These are phyloP conservation scores for Tricholoma hemisulphureum DNA, from an alignment of 768 basidiomycete genomes.

Conservation along the genomic window DNA sequence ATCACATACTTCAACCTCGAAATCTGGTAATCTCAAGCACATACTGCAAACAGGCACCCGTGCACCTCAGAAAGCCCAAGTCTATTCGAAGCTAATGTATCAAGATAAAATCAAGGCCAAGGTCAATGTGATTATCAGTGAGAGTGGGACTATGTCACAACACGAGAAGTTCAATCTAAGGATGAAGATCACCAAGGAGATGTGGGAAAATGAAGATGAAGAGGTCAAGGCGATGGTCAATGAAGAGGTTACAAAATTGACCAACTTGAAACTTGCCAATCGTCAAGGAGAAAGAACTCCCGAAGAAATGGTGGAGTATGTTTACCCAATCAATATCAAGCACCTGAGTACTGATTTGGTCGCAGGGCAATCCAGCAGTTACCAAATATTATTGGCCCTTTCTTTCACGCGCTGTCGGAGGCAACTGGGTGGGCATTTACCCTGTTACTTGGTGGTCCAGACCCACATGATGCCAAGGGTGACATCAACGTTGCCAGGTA, in stretches of 20 bases:
- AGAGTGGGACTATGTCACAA: too few relatives aligned
- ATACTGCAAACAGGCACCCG: background rate
- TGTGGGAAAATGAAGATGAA: constrained; percentile 6
- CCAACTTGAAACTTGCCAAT: too few relatives aligned
- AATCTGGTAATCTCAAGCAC: background rate
- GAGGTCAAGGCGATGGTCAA: constrained; percentile 1
- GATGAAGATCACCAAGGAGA: background rate
- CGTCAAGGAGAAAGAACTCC: background rate
- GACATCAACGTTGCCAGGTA: constrained; percentile 9
- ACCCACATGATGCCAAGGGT: background rate
- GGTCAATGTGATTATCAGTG: too few relatives aligned
- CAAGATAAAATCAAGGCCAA: too few relatives aligned
- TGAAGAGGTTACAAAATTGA: background rate
- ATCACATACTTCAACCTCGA: background rate
- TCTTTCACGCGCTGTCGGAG: background rate
- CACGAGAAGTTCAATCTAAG: background rate
- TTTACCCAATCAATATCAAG: background rate
- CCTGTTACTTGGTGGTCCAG: background rate
- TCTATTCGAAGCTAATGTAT: too few relatives aligned
- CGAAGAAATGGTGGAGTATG: background rate
- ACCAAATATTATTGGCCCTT: background rate
- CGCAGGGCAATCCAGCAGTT: background rate
- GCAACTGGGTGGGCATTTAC: background rate
- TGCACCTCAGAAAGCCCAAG: too few relatives aligned
- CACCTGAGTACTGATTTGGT: background rate